A percentile compares a stretch with the other conserved stretches of the same genome.
Conservation (phyloP, 352 stramenopile genomes). For the Pythium guiyangense region DNA sequence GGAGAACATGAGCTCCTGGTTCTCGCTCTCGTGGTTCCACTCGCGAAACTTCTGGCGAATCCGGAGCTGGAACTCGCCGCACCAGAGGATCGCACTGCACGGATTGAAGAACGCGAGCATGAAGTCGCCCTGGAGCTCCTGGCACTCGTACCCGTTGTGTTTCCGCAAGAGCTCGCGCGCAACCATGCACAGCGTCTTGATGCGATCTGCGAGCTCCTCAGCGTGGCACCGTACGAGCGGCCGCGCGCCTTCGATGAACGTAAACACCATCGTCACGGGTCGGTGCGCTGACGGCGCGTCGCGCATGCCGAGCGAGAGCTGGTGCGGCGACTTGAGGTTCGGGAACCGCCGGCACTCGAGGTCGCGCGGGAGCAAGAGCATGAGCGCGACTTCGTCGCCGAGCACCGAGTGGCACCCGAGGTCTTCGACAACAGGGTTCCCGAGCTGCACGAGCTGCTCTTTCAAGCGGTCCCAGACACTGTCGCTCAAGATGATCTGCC, state of each 20-base stretch:
- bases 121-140: conserved; percentile 86
- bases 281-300: conserved; percentile 75
- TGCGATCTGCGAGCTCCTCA: conserved; percentile 77
- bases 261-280: conserved; percentile 87
- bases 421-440: conserved; percentile 87
- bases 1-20: conserved; percentile 78
- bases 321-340: conserved; percentile 64
- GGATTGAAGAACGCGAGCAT: conserved; percentile 88
- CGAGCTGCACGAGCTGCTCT: conserved; percentile 81
- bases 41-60: conserved; percentile 75
- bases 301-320: conserved; percentile 75
- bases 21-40: conserved; percentile 70
- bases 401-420: conserved; percentile 70
- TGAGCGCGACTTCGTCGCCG: conserved; percentile 70
- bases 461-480: conserved; percentile 85
- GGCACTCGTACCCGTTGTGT: conserved; percentile 86
- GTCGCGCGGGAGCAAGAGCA: conserved; percentile 75
- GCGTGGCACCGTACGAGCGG: conserved; percentile 79
- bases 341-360: conserved; percentile 72
- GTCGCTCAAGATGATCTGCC: conserved; percentile 82
- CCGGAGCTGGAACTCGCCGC: conserved; percentile 76
- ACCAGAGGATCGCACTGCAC: conserved; percentile 77
- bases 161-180: conserved; percentile 69
- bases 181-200: conserved; percentile 81
- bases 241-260: conserved; percentile 83